A percentile compares a stretch with the other conserved stretches of the same genome.
These are phyloP conservation scores for Pseudozyma sp. DNA, from an alignment of 1,284 basidiomycete genomes.

Conservation along the genomic window DNA sequence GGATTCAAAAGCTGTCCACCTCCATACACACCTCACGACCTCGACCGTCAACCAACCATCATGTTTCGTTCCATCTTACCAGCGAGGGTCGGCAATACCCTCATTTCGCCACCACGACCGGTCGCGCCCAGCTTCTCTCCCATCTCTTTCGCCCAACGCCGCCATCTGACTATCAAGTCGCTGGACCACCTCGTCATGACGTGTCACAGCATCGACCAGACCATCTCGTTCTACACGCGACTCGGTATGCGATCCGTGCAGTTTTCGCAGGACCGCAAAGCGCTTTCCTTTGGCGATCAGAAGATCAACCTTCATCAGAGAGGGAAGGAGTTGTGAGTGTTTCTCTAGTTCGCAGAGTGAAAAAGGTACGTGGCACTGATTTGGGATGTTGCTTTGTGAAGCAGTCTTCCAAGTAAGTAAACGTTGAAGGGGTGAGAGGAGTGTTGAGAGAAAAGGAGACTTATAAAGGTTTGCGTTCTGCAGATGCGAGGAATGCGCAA, in stretches of 20 bases:
- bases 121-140: not conserved
- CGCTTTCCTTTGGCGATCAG: not conserved
- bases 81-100: not conserved
- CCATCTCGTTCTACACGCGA: conserved; percentile 1
- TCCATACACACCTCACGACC: no score
- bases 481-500: not conserved
- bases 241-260: not conserved
- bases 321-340: conserved; percentile 4
- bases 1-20: no score
- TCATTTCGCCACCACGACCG: not conserved
- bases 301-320: conserved; percentile 5
- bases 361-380: no score
- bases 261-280: not conserved
- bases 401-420: no score
- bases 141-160: not conserved
- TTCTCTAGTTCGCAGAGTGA: no score
- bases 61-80: not conserved
- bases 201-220: conserved; percentile 2
- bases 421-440: no score
- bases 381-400: no score
- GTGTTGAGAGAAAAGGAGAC: no score
- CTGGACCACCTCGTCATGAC: conserved; percentile 4
- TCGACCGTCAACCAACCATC: no score
- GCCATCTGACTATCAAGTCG: not conserved
- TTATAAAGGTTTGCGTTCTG: no score